Conservation (phyloP, 2,329 filamentous ascomycete species). For the Emergomyces africanus region DNA sequence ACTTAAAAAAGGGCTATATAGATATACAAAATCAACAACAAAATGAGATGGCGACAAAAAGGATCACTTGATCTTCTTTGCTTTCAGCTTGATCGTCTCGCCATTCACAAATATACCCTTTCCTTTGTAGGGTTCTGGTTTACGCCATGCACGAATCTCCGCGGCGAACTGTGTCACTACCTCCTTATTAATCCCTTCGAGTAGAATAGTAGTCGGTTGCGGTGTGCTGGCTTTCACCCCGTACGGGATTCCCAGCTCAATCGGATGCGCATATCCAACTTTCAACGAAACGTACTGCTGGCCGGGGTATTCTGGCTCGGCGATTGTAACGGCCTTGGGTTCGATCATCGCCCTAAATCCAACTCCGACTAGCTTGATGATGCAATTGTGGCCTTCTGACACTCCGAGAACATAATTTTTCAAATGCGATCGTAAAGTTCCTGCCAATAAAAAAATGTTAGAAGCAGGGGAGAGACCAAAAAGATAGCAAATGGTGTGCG, state of each 20-base stretch:
- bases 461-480: background rate
- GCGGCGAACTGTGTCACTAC: conserved; percentile 85
- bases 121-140: conserved; percentile 95
- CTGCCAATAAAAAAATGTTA: conserved; percentile 35
- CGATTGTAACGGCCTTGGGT: conserved; percentile 53
- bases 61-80: conserved; percentile 82
- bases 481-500: conserved; percentile 9
- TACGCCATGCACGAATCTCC: conserved; percentile 73
- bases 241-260: conserved; percentile 72
- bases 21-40: conserved; percentile 6
- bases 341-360: conserved; percentile 89
- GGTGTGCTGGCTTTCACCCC: conserved; percentile 80
- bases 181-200: conserved; percentile 80
- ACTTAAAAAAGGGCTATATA: background rate
- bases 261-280: conserved; percentile 91
- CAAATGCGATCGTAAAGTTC: conserved; percentile 79
- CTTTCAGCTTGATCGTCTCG: conserved; percentile 95
- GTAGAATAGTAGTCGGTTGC: conserved; percentile 76
- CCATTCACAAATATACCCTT: conserved; percentile 98
- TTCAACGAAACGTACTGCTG: conserved; percentile 88
- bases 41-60: background rate
- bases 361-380: conserved; percentile 85
- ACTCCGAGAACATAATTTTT: conserved; percentile 87
- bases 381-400: conserved; percentile 89
- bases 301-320: conserved; percentile 53